phyloP scores from a whole-genome alignment of 257 asterid species.

The Forsythia suspensa region DNA sequence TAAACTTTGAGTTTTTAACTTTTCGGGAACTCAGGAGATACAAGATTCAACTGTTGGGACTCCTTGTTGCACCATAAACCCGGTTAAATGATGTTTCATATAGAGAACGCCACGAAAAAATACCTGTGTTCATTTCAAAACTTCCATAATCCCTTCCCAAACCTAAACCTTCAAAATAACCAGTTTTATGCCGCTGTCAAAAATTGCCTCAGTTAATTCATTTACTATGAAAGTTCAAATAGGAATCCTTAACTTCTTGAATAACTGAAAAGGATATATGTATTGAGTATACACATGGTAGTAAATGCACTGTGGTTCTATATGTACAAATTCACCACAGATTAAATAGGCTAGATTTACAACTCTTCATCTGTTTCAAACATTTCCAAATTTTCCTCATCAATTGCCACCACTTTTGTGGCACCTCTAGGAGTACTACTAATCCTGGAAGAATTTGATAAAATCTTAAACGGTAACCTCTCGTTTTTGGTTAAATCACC shows the following conservation, averaged over 20 bases:
- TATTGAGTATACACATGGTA: neutral
- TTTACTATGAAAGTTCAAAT: neutral
- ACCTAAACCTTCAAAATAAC: neutral
- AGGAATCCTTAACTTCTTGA: slow-evolving; percentile 16
- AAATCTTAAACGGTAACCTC: slow-evolving; percentile 32
- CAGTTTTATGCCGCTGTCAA: neutral
- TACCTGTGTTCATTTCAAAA: no score
- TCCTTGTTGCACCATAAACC: no score
- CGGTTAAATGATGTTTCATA: no score
- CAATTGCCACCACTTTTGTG: slow-evolving; percentile 58
- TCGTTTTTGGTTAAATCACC: slow-evolving; percentile 19
- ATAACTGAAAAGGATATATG: neutral
- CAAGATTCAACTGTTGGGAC: no score
- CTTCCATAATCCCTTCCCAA: neutral
- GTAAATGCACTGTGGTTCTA: neutral
- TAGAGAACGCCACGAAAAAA: no score
- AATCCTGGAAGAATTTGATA: slow-evolving; percentile 37
- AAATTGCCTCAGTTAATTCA: neutral
- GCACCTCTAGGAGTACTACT: slow-evolving; percentile 31
- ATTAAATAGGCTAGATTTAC: slow-evolving; percentile 21
- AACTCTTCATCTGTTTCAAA: slow-evolving; percentile 37
- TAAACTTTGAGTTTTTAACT: no score
- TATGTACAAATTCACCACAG: slow-evolving; percentile 43
- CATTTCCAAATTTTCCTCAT: slow-evolving; percentile 43
- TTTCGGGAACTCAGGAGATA: no score